Base-by-base conservation (phyloP, 306 rosid species). In the Vachellia collinsii region DNA sequence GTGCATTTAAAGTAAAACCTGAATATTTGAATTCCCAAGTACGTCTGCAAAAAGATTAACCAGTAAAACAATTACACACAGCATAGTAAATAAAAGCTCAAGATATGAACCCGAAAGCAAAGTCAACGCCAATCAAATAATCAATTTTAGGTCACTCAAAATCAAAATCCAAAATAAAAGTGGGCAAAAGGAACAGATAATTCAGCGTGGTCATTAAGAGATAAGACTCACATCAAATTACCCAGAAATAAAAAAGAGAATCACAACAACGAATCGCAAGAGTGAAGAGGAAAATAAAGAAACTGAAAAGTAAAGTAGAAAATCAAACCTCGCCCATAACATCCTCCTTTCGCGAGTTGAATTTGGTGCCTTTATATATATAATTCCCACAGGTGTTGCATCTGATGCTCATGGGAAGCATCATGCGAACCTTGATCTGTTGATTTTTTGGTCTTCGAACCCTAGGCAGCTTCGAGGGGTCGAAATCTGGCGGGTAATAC, bases 331-430 rank as follows among this genome's bases (percentile, higher is more conserved):
- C 87, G 64, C 87, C 89, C 4, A 86, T 77, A 34, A 83, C 87
- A 83, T 86, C 89, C 62, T 86, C 89, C 72, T 86, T 86, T 20
- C 89, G 53, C 12, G 89, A 86, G 29, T 86, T 86, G 79, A 86
- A 86, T 73, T 86, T 86, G 62, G 89, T 86, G 4, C 89, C 89
- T 47, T 86, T 86, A 62, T 86, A 86, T 75, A 86, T 86, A 48
- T 86, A 86, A 74, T 83, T 86, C 1, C 89, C 89, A 5, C 98
- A 92, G 0, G 98, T 92, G 62, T 90, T 92, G 93, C 98, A 94
- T 23, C 97, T 88, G 48, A 94, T 94, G 81, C 98, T 94, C 97
- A 94, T 94, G n/a, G 98, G 97, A 85, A 94, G 97, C 97, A 92
- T 94, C 98, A 94, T 94, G 11, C 98, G 97, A n/a, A 94, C 91